A percentile compares a stretch with the other conserved stretches of the same genome.
phyloP scores from a whole-genome alignment of 78 protist genomes.

The Speleostelium caveatum region DNA sequence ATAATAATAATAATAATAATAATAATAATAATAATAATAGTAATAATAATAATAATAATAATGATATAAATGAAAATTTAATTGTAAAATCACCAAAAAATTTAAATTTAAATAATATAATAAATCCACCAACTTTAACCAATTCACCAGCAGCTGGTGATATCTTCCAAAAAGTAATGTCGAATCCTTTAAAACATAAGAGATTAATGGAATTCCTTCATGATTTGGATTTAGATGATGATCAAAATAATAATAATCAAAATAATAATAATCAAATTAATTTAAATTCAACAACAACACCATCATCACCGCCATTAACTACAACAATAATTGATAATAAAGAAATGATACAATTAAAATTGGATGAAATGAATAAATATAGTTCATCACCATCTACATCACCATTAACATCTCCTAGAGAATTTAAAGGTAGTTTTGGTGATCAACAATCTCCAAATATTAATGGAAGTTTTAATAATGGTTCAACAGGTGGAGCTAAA shows the following conservation, averaged over 20 bases:
- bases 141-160: background rate
- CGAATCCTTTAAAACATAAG: background rate
- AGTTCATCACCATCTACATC: background rate
- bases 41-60: too few relatives aligned
- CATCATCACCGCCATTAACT: background rate
- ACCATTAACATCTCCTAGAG: constrained; percentile 4
- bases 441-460: background rate
- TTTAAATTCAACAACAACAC: background rate
- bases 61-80: too few relatives aligned
- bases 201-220: background rate
- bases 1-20: too few relatives aligned
- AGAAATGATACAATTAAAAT: background rate
- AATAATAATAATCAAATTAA: background rate
- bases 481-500: too few relatives aligned
- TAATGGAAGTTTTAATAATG: background rate
- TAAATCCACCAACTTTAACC: background rate
- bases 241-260: too few relatives aligned
- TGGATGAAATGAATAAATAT: too few relatives aligned
- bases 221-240: too few relatives aligned
- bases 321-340: too few relatives aligned
- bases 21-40: too few relatives aligned
- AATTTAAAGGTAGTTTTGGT: background rate
- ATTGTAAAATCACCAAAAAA: background rate
- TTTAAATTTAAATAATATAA: too few relatives aligned
- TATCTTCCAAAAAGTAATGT: background rate